A percentile compares a stretch with the other conserved stretches of the same genome.
Evolutionary conservation across 2,329 filamentous ascomycete species (phyloP).

Genomic region (Exophiala calicioides): DNA sequence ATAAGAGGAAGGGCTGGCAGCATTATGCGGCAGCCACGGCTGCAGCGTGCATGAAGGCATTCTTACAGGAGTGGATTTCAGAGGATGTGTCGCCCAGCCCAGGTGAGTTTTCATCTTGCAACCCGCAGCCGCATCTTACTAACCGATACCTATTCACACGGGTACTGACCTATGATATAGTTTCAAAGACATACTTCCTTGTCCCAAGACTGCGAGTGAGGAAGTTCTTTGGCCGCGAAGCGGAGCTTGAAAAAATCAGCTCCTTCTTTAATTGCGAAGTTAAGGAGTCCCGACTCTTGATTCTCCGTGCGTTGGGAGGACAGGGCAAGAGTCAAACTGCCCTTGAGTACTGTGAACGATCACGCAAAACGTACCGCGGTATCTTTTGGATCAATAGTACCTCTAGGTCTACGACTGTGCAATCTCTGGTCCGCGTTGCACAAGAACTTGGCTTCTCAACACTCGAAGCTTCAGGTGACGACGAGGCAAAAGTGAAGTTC

Average conservation of each 20-base stretch:
- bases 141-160: too few relatives aligned
- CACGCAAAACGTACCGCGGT: conserved; percentile 5
- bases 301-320: conserved; percentile 10
- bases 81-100: too few relatives aligned
- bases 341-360: conserved; percentile 7
- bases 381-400: conserved; percentile 9
- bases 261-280: conserved; percentile 2
- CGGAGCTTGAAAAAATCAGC: conserved; percentile 2
- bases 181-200: conserved; percentile 1
- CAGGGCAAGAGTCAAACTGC: conserved; percentile 13
- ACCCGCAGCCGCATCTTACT: too few relatives aligned
- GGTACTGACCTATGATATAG: too few relatives aligned
- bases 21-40: conserved; percentile 24
- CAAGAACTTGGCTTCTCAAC: neutral
- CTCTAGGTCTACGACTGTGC: conserved; percentile 4
- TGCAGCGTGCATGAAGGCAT: conserved; percentile 23
- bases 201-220: conserved; percentile 2
- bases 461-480: neutral
- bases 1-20: conserved; percentile 27
- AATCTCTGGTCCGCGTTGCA: conserved; percentile 1
- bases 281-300: conserved; percentile 1
- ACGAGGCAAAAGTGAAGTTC: conserved; percentile 2
- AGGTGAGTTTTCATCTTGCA: too few relatives aligned
- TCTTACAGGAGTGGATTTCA: conserved; percentile 12
- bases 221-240: conserved; percentile 4